Percentiles rank a stretch among this genome's conserved stretches.
phyloP scores from a whole-genome alignment of 345 rosid genomes.

The Gossypium stocksii region DNA sequence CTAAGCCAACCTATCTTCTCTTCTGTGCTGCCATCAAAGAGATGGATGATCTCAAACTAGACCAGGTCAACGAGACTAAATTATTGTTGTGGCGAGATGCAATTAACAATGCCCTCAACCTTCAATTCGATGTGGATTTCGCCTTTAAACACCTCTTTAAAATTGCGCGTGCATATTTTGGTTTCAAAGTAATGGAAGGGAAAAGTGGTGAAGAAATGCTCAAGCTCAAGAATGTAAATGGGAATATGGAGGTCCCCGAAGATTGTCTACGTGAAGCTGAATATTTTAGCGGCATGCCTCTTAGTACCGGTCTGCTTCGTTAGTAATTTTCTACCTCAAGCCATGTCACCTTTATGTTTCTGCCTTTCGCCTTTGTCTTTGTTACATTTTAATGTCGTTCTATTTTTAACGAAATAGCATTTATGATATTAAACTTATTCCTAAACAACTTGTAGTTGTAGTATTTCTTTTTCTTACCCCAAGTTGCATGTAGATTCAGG shows the following conservation, averaged over 20 bases:
- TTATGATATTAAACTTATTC: too few relatives aligned
- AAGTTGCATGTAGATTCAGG: too few relatives aligned
- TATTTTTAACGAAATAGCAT: too few relatives aligned
- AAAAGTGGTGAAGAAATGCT: background rate
- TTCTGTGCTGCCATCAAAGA: too few relatives aligned
- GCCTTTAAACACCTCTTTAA: background rate
- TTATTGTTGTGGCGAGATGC: background rate
- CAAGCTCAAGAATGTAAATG: background rate
- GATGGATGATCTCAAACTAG: too few relatives aligned
- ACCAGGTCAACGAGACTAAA: background rate
- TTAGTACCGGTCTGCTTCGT: background rate
- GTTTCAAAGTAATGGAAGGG: background rate
- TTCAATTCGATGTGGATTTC: background rate
- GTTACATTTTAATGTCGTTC: too few relatives aligned
- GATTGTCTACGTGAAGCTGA: background rate
- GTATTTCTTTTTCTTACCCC: too few relatives aligned
- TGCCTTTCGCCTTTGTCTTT: too few relatives aligned
- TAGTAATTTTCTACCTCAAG: background rate
- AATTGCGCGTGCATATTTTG: conserved; percentile 4
- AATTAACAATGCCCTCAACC: background rate
- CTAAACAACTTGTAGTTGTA: too few relatives aligned
- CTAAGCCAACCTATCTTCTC: background rate
- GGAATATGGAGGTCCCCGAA: background rate
- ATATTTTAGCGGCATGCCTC: background rate
- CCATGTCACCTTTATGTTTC: background rate